Conservation (phyloP, 2,329 filamentous ascomycete species). For the Trichoderma koningiopsis region DNA sequence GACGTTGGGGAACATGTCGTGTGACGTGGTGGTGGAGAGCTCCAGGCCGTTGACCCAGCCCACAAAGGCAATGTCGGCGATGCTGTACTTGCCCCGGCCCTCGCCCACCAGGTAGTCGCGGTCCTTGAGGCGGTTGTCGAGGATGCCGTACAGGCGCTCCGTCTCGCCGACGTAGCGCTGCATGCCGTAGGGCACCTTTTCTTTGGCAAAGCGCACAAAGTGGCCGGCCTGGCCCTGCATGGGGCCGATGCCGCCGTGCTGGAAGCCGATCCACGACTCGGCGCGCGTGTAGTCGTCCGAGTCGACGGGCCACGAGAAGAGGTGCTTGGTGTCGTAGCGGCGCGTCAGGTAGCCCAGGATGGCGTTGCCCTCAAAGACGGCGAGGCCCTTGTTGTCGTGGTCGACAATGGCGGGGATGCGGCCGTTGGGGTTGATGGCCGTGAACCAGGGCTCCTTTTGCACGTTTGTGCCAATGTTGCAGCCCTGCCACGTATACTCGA, state of each 20-base stretch:
- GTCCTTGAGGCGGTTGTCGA: conserved; percentile 64
- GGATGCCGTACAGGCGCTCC: conserved; percentile 70
- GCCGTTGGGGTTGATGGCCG: conserved; percentile 63
- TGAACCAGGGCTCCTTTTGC: conserved; percentile 70
- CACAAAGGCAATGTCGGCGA: conserved; percentile 72
- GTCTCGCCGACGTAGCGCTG: conserved; percentile 77
- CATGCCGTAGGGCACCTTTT: conserved; percentile 69
- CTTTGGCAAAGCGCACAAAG: conserved; percentile 68
- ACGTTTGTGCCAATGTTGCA: conserved; percentile 64
- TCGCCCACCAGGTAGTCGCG: conserved; percentile 58
- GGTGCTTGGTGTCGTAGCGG: conserved; percentile 66
- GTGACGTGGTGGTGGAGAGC: conserved; percentile 45
- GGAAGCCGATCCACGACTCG: conserved; percentile 63
- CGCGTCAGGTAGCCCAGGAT: conserved; percentile 74
- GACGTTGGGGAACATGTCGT: conserved; percentile 67
- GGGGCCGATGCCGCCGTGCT: conserved; percentile 74
- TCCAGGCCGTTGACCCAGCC: conserved; percentile 63
- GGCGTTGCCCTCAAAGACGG: conserved; percentile 73
- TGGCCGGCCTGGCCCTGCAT: conserved; percentile 76
- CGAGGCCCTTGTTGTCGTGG: conserved; percentile 61
- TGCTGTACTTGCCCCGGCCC: conserved; percentile 58
- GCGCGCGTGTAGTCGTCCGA: conserved; percentile 41
- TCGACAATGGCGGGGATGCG: conserved; percentile 67
- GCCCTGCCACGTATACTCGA: conserved; percentile 59
- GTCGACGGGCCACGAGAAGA: conserved; percentile 44